phyloP scores from a whole-genome alignment of 78 protist genomes.

The Cavenderia fasciculata region DNA sequence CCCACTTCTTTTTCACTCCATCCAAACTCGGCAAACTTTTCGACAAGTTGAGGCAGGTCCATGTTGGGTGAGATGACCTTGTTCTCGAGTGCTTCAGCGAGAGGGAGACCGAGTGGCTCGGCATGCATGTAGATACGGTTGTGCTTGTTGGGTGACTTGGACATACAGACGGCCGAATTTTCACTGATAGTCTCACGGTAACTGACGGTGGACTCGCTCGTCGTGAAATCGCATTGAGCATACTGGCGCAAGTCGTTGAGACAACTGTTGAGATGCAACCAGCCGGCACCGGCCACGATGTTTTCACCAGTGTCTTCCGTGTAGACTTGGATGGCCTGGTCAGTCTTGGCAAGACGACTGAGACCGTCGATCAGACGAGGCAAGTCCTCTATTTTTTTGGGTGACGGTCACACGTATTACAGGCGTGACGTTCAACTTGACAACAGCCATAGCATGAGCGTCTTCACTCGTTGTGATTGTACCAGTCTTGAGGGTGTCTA shows the following conservation, averaged over 20 bases:
- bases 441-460: slow-evolving; percentile 66
- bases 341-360: slow-evolving; percentile 95
- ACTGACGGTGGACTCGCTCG: slow-evolving; percentile 98
- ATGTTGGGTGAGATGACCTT: not conserved
- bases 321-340: slow-evolving; percentile 89
- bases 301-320: slow-evolving; percentile 97
- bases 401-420: slow-evolving; percentile 99
- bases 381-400: slow-evolving; percentile 94
- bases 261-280: slow-evolving; percentile 99
- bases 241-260: slow-evolving; percentile 95
- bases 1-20: slow-evolving; percentile 91
- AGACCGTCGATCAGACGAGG: slow-evolving; percentile 99
- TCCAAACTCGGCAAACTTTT: slow-evolving; percentile 80
- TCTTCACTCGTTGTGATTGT: slow-evolving; percentile 8
- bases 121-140: slow-evolving; percentile 97
- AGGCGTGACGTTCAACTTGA: slow-evolving; percentile 99
- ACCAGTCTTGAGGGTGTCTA: slow-evolving; percentile 81
- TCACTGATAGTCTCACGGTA: slow-evolving; percentile 95
- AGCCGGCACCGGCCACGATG: slow-evolving; percentile 99
- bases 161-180: slow-evolving; percentile 66
- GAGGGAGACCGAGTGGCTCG: slow-evolving; percentile 91
- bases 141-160: slow-evolving; percentile 99
- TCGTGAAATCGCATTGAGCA: slow-evolving; percentile 87
- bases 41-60: slow-evolving; percentile 64
- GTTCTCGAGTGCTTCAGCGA: slow-evolving; percentile 82